Conservation (phyloP, 805 yeast genomes). For the Cyberlindnera xylosilytica region DNA sequence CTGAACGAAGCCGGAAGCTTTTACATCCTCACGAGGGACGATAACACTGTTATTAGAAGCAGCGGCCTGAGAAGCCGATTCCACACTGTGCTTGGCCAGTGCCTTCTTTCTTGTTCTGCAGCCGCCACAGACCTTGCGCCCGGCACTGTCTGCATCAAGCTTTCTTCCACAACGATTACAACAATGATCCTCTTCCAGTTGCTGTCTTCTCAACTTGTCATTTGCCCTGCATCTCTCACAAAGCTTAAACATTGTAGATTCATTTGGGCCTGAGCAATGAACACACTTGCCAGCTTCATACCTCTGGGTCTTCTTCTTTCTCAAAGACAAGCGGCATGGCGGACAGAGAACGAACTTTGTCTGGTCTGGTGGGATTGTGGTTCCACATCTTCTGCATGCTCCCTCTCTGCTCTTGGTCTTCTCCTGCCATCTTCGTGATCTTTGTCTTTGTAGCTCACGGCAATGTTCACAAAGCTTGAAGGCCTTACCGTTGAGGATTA, state of each 20-base stretch:
- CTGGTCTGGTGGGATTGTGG: constrained; percentile 47
- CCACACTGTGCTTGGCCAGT: constrained; percentile 13
- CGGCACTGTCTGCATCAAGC: constrained; percentile 42
- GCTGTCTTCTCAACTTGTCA: constrained; percentile 54
- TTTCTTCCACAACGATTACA: constrained; percentile 62
- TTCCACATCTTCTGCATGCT: constrained; percentile 64
- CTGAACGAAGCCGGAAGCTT: no score
- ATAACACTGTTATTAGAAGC: no score
- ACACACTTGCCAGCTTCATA: constrained; percentile 66
- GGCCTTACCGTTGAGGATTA: constrained; percentile 37
- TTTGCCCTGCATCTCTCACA: constrained; percentile 62
- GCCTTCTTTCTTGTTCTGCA: constrained; percentile 57
- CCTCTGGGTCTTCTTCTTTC: constrained; percentile 54
- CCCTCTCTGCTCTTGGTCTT: constrained; percentile 58
- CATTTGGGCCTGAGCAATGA: constrained; percentile 62
- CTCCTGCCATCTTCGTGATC: constrained; percentile 63
- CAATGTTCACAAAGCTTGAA: constrained; percentile 63
- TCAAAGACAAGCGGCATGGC: constrained; percentile 50
- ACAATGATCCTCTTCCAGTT: constrained; percentile 53
- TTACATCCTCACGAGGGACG: no score
- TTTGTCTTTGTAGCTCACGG: constrained; percentile 57
- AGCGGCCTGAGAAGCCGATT: constrained; percentile 12
- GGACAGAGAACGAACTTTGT: constrained; percentile 58
- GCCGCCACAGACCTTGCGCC: constrained; percentile 50
- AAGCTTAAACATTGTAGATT: constrained; percentile 51